Conservation (phyloP, 2,329 filamentous ascomycete species). For the Alternaria triticimaculans region DNA sequence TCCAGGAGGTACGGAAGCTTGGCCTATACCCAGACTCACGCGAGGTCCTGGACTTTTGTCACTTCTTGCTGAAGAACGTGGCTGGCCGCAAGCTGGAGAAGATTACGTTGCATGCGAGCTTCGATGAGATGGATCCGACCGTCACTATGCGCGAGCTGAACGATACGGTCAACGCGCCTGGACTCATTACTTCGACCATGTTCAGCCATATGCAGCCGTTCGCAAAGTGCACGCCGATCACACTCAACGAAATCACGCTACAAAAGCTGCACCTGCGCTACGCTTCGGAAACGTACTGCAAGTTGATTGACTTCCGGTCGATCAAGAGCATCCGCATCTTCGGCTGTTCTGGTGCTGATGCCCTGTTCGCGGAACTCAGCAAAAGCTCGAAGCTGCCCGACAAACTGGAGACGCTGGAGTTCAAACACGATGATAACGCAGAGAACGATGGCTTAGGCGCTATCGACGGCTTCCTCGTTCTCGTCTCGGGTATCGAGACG, state of each 20-base stretch:
- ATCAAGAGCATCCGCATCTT: slow-evolving; percentile 53
- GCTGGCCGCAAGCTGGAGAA: slow-evolving; percentile 50
- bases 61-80: slow-evolving; percentile 52
- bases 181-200: slow-evolving; percentile 54
- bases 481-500: slow-evolving; percentile 53
- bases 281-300: slow-evolving; percentile 57
- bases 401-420: slow-evolving; percentile 53
- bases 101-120: slow-evolving; percentile 56
- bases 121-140: slow-evolving; percentile 47
- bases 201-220: slow-evolving; percentile 58
- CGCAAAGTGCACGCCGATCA: slow-evolving; percentile 53
- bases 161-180: slow-evolving; percentile 55
- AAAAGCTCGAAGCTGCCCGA: slow-evolving; percentile 54
- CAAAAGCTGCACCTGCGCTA: slow-evolving; percentile 56
- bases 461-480: slow-evolving; percentile 56
- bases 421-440: slow-evolving; percentile 57
- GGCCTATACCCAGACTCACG: slow-evolving; percentile 57
- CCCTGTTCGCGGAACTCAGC: slow-evolving; percentile 56
- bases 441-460: slow-evolving; percentile 56
- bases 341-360: slow-evolving; percentile 55
- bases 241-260: slow-evolving; percentile 53
- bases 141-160: slow-evolving; percentile 53
- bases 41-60: slow-evolving; percentile 53
- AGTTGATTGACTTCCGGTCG: slow-evolving; percentile 54
- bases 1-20: slow-evolving; percentile 53